Conservation (phyloP, 2,329 filamentous ascomycete species). For the Coniochaeta pulveracea region DNA sequence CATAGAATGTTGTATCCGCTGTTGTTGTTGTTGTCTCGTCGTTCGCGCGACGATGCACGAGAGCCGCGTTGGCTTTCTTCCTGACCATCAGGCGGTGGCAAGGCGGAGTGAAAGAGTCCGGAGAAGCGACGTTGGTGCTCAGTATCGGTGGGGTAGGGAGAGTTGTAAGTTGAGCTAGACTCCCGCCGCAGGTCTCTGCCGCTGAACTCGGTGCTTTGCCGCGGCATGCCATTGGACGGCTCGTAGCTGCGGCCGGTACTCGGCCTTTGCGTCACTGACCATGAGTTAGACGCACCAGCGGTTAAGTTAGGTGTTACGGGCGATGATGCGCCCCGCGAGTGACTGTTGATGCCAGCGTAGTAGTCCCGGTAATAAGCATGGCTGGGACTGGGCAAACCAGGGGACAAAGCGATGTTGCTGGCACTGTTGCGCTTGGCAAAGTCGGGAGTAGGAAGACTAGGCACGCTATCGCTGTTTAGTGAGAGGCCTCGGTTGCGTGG, state of each 20-base stretch:
- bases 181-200: constrained; percentile 33
- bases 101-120: constrained; percentile 75
- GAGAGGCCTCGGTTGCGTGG: constrained; percentile 48
- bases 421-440: constrained; percentile 55
- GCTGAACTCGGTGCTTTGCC: constrained; percentile 39
- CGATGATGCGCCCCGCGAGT: constrained; percentile 45
- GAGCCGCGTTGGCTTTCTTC: constrained; percentile 43
- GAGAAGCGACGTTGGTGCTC: constrained; percentile 49
- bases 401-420: constrained; percentile 53
- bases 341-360: constrained; percentile 30
- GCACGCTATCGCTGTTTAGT: constrained; percentile 50
- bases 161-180: constrained; percentile 43
- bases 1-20: constrained; percentile 68
- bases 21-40: constrained; percentile 34
- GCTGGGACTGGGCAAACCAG: constrained; percentile 38
- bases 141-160: constrained; percentile 27
- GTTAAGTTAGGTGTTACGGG: constrained; percentile 44
- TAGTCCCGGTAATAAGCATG: constrained; percentile 47
- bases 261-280: constrained; percentile 35
- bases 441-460: constrained; percentile 53
- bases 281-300: constrained; percentile 32
- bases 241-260: constrained; percentile 51
- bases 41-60: constrained; percentile 48
- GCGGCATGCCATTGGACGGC: constrained; percentile 31
- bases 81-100: constrained; percentile 63